These are phyloP conservation scores for Alliaria petiolata DNA, from an alignment of 345 rosid species.

Conservation along the genomic window DNA sequence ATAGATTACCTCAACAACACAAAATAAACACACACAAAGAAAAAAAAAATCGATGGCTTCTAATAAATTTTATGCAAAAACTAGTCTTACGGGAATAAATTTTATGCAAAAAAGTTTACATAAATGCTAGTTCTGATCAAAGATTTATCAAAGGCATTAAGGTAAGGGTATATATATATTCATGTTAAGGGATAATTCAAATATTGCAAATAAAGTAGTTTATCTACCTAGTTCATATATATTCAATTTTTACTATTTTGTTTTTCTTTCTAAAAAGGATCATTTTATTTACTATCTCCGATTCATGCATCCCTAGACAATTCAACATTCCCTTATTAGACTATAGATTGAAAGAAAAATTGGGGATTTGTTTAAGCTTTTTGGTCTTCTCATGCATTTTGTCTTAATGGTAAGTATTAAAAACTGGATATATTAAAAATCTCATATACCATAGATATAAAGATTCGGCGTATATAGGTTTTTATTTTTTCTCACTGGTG, in stretches of 20 bases:
- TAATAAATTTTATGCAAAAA: too few species aligned
- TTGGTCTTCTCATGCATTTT: background rate
- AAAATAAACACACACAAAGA: background rate
- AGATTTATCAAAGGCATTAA: background rate
- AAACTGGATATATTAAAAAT: background rate
- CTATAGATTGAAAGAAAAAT: background rate
- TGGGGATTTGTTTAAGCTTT: constrained; percentile 21
- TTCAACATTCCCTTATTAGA: constrained; percentile 16
- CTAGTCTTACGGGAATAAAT: too few species aligned
- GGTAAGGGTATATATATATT: background rate
- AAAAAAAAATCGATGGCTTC: too few species aligned
- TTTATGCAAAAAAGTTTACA: too few species aligned
- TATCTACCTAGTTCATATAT: background rate
- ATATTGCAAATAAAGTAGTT: background rate
- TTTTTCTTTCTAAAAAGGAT: background rate
- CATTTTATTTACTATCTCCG: background rate
- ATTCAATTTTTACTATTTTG: background rate
- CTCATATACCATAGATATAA: too few species aligned
- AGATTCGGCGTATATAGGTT: too few species aligned
- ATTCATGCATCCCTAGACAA: constrained; percentile 18
- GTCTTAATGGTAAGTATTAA: constrained; percentile 1
- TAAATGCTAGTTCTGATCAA: background rate
- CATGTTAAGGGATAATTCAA: too few species aligned
- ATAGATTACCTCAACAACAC: background rate
- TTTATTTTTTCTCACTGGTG: background rate